A percentile compares a stretch with the other conserved stretches of the same genome.
Evolutionary conservation across 164 flowering plant species (phyloP).

Genomic region (Vitis amurensis): DNA sequence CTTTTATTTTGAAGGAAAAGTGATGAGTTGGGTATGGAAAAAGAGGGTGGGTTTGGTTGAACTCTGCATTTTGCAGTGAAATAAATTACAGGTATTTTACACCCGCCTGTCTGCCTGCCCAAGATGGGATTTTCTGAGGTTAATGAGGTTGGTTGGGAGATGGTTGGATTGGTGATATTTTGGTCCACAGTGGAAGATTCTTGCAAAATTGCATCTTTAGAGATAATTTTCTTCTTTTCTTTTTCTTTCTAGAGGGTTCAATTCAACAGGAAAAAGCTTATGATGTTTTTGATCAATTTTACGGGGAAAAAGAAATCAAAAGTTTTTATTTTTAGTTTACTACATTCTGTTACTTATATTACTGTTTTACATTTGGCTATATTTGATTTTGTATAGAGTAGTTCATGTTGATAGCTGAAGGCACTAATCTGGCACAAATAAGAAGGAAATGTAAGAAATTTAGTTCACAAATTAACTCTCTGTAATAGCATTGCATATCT

Average conservation of each 20-base stretch:
- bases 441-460: not conserved
- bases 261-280: conserved; percentile 17
- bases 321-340: conserved; percentile 17
- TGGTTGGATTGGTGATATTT: conserved; percentile 21
- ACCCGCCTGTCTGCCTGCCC: conserved; percentile 22
- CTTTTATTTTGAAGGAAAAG: conserved; percentile 25
- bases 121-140: conserved; percentile 17
- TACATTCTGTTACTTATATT: conserved; percentile 4
- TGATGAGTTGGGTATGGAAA: conserved; percentile 22
- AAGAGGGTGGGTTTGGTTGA: conserved; percentile 21
- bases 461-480: no score
- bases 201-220: conserved; percentile 24
- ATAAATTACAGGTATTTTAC: conserved; percentile 32
- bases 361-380: not conserved
- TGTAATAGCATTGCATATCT: no score
- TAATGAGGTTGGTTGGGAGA: conserved; percentile 15
- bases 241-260: conserved; percentile 21
- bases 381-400: not conserved
- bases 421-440: no score
- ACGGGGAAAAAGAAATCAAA: conserved; percentile 22
- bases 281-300: conserved; percentile 23
- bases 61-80: conserved; percentile 40
- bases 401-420: not conserved
- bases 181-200: conserved; percentile 26
- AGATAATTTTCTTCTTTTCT: conserved; percentile 22